These are phyloP conservation scores for Veloporphyrellus conicus DNA, from an alignment of 1,284 basidiomycete genomes.

Conservation along the genomic window DNA sequence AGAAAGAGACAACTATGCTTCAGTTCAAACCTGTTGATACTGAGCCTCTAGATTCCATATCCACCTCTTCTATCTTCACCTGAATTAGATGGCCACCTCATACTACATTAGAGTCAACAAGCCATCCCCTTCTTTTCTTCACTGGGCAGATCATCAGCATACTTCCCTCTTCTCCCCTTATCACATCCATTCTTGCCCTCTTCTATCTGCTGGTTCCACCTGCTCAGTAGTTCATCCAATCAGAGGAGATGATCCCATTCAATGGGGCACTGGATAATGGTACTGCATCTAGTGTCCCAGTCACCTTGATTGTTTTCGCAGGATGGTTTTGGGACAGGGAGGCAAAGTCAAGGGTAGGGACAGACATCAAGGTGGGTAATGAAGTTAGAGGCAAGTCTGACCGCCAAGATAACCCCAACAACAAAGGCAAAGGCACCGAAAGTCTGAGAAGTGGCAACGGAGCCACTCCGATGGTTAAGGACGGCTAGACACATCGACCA, in stretches of 20 bases:
- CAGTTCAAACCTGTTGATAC: no score
- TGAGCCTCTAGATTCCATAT: not conserved
- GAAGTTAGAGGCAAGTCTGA: not conserved
- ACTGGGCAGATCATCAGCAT: no score
- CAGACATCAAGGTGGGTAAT: not conserved
- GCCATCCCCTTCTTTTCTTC: no score
- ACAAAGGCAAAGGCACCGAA: conserved; percentile 12
- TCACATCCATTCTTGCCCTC: conserved; percentile 73
- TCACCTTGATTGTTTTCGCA: conserved; percentile 88
- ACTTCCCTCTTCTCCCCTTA: no score
- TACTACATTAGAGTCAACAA: no score
- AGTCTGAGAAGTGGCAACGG: not conserved
- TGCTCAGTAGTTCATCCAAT: conserved; percentile 64
- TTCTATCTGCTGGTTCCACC: conserved; percentile 77
- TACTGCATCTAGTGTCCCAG: conserved; percentile 80
- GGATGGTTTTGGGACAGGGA: conserved; percentile 73
- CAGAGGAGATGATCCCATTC: conserved; percentile 57
- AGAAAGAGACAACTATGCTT: conserved; percentile 18
- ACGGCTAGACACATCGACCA: no score
- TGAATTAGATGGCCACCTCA: no score
- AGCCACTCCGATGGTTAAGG: not conserved
- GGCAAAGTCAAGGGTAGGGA: conserved; percentile 3
- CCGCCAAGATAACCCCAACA: conserved; percentile 1
- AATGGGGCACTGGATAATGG: conserved; percentile 69
- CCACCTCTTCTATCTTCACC: not conserved